Evolutionary conservation across 1,284 basidiomycete species (phyloP).

Genomic region (Naganishia sp.): DNA sequence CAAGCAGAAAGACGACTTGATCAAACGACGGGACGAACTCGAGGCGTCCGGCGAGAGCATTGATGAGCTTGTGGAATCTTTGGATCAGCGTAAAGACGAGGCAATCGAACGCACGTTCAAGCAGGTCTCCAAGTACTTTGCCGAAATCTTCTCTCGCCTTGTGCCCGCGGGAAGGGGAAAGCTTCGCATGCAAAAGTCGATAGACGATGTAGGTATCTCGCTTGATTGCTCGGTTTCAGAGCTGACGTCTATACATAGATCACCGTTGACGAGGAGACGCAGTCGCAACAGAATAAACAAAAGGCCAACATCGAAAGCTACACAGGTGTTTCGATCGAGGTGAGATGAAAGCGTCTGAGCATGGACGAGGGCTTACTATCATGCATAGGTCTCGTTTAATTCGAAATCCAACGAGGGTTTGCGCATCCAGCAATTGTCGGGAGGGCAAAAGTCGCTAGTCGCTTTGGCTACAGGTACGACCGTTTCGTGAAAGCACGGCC

Average conservation of each 20-base stretch:
- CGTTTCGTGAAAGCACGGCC: not conserved
- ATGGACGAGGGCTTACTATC: slow-evolving; percentile 5
- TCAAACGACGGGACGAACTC: slow-evolving; percentile 82
- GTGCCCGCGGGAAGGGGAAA: slow-evolving; percentile 90
- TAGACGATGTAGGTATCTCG: slow-evolving; percentile 68
- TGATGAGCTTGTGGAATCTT: slow-evolving; percentile 87
- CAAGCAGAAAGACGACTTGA: slow-evolving; percentile 89
- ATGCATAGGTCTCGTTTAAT: slow-evolving; percentile 86
- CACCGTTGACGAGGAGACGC: slow-evolving; percentile 42
- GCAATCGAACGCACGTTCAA: slow-evolving; percentile 98
- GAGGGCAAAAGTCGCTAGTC: slow-evolving; percentile 96
- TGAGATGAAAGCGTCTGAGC: slow-evolving; percentile 41
- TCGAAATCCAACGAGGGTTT: slow-evolving; percentile 95
- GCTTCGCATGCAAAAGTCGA: slow-evolving; percentile 85
- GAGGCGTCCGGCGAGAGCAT: slow-evolving; percentile 87
- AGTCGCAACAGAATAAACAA: slow-evolving; percentile 39
- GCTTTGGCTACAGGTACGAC: slow-evolving; percentile 82
- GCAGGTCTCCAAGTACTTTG: slow-evolving; percentile 95
- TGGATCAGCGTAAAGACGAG: slow-evolving; percentile 97
- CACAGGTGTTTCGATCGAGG: slow-evolving; percentile 94
- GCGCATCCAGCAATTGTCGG: slow-evolving; percentile 93
- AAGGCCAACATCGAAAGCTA: slow-evolving; percentile 81
- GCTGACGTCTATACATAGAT: slow-evolving; percentile 36
- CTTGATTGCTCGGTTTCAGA: not conserved
- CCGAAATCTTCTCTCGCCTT: slow-evolving; percentile 95